Evolutionary conservation across 768 basidiomycete genomes (phyloP).

Genomic region (Kwoniella sp.): DNA sequence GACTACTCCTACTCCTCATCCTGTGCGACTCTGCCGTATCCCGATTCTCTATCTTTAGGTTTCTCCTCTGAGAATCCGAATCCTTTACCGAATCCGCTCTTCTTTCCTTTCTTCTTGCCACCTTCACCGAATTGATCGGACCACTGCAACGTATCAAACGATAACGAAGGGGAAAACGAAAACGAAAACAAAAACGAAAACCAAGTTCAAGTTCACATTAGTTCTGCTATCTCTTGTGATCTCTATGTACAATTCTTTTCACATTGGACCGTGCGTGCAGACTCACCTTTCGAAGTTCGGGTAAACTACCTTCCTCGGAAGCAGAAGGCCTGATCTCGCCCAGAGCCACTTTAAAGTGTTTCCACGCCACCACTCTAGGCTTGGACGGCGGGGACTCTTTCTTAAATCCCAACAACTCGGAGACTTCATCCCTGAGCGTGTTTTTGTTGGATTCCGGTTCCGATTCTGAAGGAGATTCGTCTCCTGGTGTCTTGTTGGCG

Average conservation of each 20-base stretch:
- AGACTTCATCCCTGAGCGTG: neutral
- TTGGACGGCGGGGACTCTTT: neutral
- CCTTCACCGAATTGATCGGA: slow-evolving; percentile 95
- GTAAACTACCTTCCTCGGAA: slow-evolving; percentile 63
- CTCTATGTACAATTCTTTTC: no score
- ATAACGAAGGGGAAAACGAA: no score
- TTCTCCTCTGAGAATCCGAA: slow-evolving; percentile 71
- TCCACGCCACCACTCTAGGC: slow-evolving; percentile 35
- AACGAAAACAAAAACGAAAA: no score
- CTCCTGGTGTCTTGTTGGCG: slow-evolving; percentile 15
- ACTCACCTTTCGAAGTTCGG: slow-evolving; percentile 59
- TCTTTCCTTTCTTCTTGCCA: slow-evolving; percentile 65
- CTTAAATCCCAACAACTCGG: neutral
- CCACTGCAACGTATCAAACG: slow-evolving; percentile 64
- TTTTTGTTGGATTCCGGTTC: slow-evolving; percentile 1
- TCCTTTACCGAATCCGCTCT: slow-evolving; percentile 81
- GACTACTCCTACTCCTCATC: slow-evolving; percentile 16
- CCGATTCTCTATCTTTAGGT: slow-evolving; percentile 25
- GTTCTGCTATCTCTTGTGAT: no score
- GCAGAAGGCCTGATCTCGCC: slow-evolving; percentile 87
- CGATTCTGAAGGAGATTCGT: neutral
- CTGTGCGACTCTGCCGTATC: slow-evolving; percentile 43
- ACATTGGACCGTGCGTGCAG: no score
- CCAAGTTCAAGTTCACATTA: no score
- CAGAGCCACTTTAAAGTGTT: slow-evolving; percentile 80